Base-by-base conservation (phyloP, 441 rosid species). In the Pelargonium australe region DNA sequence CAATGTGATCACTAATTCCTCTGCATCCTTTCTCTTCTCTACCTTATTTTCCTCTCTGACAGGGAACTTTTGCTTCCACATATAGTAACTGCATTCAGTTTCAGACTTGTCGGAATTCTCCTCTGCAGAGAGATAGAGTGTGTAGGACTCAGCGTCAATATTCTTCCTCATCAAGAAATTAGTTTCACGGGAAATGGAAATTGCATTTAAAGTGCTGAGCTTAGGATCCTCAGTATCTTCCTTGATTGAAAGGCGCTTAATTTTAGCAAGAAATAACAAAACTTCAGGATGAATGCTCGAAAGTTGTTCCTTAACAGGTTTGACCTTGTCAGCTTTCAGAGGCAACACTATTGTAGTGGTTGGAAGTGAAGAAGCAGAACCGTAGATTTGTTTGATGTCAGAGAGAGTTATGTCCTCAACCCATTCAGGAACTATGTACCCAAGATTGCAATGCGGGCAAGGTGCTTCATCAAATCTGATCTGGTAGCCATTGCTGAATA, bases 361-460 rank as follows among this genome's bases (percentile, higher is more conserved):
- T 0, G 97, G 96, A 70, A 89, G 79, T 4, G 75, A n/a, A 4
- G 80, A 74, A 8, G 65, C 47, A 0, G 78, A 80, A 34, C 88
- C 86, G 73, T 89, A 86, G 3, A 86, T 73, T 51, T 80, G 57
- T 66, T 75, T 75, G 16, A 89, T 72, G 68, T 85, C 91, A 1
- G 62, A 63, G 41, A 80, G 84, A 23, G 79, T 77, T 31, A 85
- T 87, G 37, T 70, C 74, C 65, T 82, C 87, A 44, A 91, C 83
- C 92, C 96, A 89, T 73, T 91, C 92, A 0, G 94, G 96, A 68
- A 91, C 89, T 16, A 86, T 82, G 76, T 84, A 91, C 4, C 96
- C 94, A 12, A 89, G 87, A 41, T 77, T 55, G 76, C 89, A 89
- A 40, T 72, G 77, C 0, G 86, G 83, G 71, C 90, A 82, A 58